Base-by-base conservation (phyloP, 345 rosid genomes). In the Turnera subulata region DNA sequence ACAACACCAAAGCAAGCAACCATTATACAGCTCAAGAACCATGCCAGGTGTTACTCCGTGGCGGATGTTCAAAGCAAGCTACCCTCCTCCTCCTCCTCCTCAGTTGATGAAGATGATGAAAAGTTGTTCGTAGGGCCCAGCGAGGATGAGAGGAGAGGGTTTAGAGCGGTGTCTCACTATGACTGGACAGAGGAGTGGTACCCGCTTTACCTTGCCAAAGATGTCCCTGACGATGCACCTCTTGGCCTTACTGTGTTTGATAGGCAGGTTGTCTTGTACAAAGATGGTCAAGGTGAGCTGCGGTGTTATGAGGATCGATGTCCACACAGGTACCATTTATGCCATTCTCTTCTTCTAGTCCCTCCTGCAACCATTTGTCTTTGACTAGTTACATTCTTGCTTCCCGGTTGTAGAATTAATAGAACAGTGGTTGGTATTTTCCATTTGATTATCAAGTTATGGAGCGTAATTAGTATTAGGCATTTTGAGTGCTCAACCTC, bases 141-240 rank as follows among this genome's bases (percentile, higher is more conserved):
- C 38, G 76, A 79, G 65, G 76, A 70, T 63, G 77, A 65, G 45
- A 70, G 73, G 56, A 70, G 73, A 33, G 84, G 72, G 35, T 80
- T 78, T 50, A 73, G 58, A 55, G 70, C 23, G 21, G 82, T 70
- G 73, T 84, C 67, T 2, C 80, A 74, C 20, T 91, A 88, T 53
- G 80, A 91, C 61, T 91, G 98, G 98, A 81, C 81, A 2, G 85
- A 91, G 65, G 98, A 91, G 26, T 88, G 98, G 98, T 91, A 91
- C 56, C 98, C 96, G 10, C 73, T 91, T 73, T 91, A 91, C 62
- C 87, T 92, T 23, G 67, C 89, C 16, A 73, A 63, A 63, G 90
- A 92, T 68, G 75, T 92, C 0, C 96, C 98, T 0, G 82, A 83
- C 26, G 96, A 92, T 72, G 84, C 98, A 1, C 96, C 98, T 16